phyloP scores from a whole-genome alignment of 192 early-diverging fungal genomes.

The Phlyctochytrium arcticum region DNA sequence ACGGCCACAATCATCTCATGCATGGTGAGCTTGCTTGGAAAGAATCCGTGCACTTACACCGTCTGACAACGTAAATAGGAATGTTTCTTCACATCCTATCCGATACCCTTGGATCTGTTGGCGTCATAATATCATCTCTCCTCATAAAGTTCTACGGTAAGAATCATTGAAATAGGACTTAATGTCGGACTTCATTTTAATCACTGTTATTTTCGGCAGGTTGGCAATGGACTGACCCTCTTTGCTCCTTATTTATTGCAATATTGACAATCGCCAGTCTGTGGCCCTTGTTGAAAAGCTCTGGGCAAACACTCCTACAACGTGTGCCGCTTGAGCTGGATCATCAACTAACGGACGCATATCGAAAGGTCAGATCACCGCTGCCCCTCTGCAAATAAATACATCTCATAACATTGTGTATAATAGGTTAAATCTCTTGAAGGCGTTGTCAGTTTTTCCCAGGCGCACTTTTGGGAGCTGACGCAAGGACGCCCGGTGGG shows the following conservation, averaged over 20 bases:
- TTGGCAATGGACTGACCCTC: constrained; percentile 94
- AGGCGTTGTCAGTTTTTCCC: constrained; percentile 37
- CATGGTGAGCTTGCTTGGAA: constrained; percentile 49
- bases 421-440: constrained; percentile 25
- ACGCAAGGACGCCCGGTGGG: constrained; percentile 37
- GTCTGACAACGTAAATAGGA: constrained; percentile 26
- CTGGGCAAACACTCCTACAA: constrained; percentile 45
- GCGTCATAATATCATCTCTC: constrained; percentile 91
- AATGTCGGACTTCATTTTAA: not conserved
- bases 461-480: constrained; percentile 50
- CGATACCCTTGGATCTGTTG: constrained; percentile 91
- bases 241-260: constrained; percentile 90
- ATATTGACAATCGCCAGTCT: constrained; percentile 80
- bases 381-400: not conserved
- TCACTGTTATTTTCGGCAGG: constrained; percentile 24
- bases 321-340: constrained; percentile 31
- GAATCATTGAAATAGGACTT: too few relatives aligned
- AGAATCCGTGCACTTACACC: not conserved
- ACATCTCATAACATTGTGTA: not conserved
- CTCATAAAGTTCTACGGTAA: constrained; percentile 78
- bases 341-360: constrained; percentile 12
- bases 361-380: constrained; percentile 12
- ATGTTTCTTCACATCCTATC: constrained; percentile 93
- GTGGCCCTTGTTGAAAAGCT: constrained; percentile 76
- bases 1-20: constrained; percentile 74